Evolutionary conservation across 176 grass and related monocot species (phyloP).

Genomic region (Dendrocalamus sinicus): DNA sequence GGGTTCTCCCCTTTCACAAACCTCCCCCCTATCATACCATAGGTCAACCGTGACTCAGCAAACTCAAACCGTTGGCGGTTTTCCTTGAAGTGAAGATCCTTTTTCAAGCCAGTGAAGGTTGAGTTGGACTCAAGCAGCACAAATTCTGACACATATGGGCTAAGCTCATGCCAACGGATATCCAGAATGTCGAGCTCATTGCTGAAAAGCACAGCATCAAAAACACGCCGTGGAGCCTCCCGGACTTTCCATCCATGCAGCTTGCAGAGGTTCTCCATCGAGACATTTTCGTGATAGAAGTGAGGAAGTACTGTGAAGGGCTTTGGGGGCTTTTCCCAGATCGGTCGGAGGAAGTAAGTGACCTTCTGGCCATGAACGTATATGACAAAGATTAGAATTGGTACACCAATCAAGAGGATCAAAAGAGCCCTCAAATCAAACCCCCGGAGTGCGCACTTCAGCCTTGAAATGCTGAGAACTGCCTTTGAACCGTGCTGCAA

Average conservation of each 20-base stretch:
- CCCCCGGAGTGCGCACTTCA: conserved; percentile 69
- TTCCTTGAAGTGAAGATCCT: conserved; percentile 75
- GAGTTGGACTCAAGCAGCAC: conserved; percentile 87
- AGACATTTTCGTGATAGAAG: conserved; percentile 79
- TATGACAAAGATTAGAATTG: conserved; percentile 62
- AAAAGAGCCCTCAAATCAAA: conserved; percentile 79
- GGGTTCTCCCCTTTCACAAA: conserved; percentile 93
- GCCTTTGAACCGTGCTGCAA: conserved; percentile 72
- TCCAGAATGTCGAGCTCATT: conserved; percentile 88
- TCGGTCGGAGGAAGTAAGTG: conserved; percentile 82
- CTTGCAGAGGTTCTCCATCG: conserved; percentile 77
- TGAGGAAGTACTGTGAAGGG: conserved; percentile 74
- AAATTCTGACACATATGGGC: conserved; percentile 81
- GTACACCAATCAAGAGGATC: conserved; percentile 67
- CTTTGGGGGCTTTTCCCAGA: conserved; percentile 91
- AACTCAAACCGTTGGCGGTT: conserved; percentile 63
- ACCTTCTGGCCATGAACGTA: conserved; percentile 88
- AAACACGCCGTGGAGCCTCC: conserved; percentile 75
- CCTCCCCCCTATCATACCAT: conserved; percentile 74
- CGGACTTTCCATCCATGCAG: conserved; percentile 83
- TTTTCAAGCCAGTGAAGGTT: conserved; percentile 80
- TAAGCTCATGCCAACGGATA: conserved; percentile 87
- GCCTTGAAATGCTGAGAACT: conserved; percentile 74
- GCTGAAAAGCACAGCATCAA: conserved; percentile 84
- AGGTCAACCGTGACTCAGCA: conserved; percentile 78